A percentile compares a stretch with the other conserved stretches of the same genome.
These are phyloP conservation scores for Gynandropsis gynandra DNA, from an alignment of 345 rosid genomes.

Conservation along the genomic window DNA sequence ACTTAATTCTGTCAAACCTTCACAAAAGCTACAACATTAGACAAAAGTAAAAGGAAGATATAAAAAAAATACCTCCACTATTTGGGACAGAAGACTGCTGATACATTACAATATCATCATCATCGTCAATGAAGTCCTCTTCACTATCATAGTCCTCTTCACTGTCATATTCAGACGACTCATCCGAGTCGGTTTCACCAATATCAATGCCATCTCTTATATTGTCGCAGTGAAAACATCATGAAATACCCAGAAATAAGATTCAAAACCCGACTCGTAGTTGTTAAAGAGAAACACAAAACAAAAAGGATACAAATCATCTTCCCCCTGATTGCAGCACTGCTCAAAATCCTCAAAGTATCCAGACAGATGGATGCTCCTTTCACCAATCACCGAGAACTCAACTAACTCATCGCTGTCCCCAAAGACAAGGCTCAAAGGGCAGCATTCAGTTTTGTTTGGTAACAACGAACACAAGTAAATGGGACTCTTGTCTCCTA, in stretches of 20 bases:
- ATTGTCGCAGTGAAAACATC: constrained; percentile 31
- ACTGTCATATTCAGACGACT: constrained; percentile 53
- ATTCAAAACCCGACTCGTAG: not conserved
- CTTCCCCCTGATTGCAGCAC: constrained; percentile 46
- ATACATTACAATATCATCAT: constrained; percentile 32
- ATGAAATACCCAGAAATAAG: constrained; percentile 7
- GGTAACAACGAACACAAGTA: constrained; percentile 77
- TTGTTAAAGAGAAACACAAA: not conserved
- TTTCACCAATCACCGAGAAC: constrained; percentile 63
- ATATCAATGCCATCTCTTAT: constrained; percentile 61
- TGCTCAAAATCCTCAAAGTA: constrained; percentile 51
- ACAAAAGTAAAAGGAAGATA: not conserved
- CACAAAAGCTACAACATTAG: not conserved
- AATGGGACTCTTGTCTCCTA: constrained; percentile 50
- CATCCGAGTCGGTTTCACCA: constrained; percentile 48
- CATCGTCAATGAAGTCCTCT: constrained; percentile 37
- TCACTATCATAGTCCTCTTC: constrained; percentile 47
- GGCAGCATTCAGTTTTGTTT: constrained; percentile 54
- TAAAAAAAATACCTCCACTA: constrained; percentile 97
- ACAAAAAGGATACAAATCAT: constrained; percentile 65
- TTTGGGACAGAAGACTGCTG: constrained; percentile 39
- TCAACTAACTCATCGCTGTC: constrained; percentile 63
- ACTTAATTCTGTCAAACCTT: not conserved
- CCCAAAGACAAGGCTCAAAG: constrained; percentile 67
- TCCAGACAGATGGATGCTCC: constrained; percentile 86